phyloP scores from a whole-genome alignment of 108 stramenopile genomes.

The Cyclotella choctawhatcheeana region DNA sequence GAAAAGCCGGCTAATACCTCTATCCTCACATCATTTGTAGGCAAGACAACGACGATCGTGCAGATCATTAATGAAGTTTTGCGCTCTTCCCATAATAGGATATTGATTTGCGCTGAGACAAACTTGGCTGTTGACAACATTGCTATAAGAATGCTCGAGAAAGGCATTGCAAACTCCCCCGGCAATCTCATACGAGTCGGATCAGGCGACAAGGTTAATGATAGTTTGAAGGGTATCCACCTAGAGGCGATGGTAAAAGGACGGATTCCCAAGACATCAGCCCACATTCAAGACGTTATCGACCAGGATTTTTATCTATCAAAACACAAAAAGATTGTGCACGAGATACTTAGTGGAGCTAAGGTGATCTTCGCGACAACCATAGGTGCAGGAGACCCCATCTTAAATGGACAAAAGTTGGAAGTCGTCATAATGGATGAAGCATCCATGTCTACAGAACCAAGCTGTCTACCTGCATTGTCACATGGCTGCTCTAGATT shows the following conservation, averaged over 20 bases:
- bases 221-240: constrained; percentile 5
- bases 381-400: constrained; percentile 7
- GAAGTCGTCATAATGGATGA: constrained; percentile 9
- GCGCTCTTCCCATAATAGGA: not conserved
- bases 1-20: too few relatives aligned
- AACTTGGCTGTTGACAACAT: constrained; percentile 10
- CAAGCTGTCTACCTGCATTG: constrained; percentile 8
- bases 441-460: constrained; percentile 14
- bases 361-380: not conserved
- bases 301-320: constrained; percentile 5
- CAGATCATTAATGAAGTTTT: not conserved
- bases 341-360: constrained; percentile 2
- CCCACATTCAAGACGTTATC: not conserved
- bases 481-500: constrained; percentile 8
- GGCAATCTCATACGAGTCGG: constrained; percentile 1
- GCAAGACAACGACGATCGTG: constrained; percentile 5
- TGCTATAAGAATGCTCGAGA: not conserved
- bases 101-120: not conserved
- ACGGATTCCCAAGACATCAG: not conserved
- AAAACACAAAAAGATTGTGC: constrained; percentile 11
- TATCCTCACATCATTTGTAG: not conserved
- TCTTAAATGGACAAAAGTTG: constrained; percentile 5
- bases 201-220: constrained; percentile 7
- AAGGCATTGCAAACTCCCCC: not conserved
- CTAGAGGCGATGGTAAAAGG: constrained; percentile 12